Evolutionary conservation across 2,329 filamentous ascomycete genomes (phyloP), one percentile per base, ranked within the genome.

Genomic region (Myriosclerotinia scirpicola): DNA sequence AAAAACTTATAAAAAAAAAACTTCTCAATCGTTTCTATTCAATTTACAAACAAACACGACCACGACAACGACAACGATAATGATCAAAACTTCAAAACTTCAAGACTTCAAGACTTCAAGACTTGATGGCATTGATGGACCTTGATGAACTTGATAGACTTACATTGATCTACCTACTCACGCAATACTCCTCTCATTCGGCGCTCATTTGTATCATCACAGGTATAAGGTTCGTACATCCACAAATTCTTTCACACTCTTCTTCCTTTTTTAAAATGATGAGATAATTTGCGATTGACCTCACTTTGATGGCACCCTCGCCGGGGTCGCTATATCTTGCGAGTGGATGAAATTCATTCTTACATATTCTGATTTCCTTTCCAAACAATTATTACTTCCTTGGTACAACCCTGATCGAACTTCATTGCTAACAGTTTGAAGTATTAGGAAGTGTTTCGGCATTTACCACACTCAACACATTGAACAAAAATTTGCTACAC

Each of bases 251-350:
- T 36, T 26, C 26, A 22, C 54, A 26, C 26, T 26, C 38, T 42
- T 36, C 67, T 38, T 50, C 48, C 38, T 65, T 67, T 75, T 72
- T 78, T 74, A 74, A 73, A 90, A 26, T 91, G 93, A 97, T 96
- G 93, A 90, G 83, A 91, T 92, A 97, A 97, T 97, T 97, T 97
- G 93, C 93, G 93, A 94, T 94, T 96, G 93, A 97, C 90, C 85
- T 84, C 81, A 79, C 80, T 80, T 82, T 82, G 87, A 87, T 93
- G 92, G 92, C 84, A 82, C 90, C 87, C 92, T 90, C 90, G 93
- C 93, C 93, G 87, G 93, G 87, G 91, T 85, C 83, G 90, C 89
- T 85, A 89, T 89, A 93, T 88, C 89, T 84, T 81, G 77, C 81
- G 82, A 85, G 81, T 78, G 86, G 79, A 83, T 96, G 93, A 97